These are phyloP conservation scores for Eimeria tenella DNA, from an alignment of 169 alveolate genomes.

Conservation along the genomic window DNA sequence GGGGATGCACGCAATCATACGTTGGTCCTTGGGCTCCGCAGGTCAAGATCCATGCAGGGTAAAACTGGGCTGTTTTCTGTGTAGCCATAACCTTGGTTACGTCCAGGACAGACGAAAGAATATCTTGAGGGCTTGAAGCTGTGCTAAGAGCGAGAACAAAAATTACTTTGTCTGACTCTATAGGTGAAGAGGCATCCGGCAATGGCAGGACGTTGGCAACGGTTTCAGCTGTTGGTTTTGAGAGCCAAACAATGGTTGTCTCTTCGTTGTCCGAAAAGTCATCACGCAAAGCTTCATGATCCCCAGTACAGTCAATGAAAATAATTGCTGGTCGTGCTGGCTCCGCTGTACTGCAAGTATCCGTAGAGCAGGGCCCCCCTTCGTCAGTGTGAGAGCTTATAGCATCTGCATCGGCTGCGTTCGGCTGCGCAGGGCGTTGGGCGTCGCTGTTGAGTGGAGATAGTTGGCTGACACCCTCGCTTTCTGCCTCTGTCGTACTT, in stretches of 20 bases:
- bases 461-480: background rate
- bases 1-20: constrained; percentile 19
- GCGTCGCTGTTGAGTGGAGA: background rate
- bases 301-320: constrained; percentile 8
- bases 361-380: constrained; percentile 28
- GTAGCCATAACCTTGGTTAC: constrained; percentile 21
- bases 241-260: background rate
- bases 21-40: constrained; percentile 60
- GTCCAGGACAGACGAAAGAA: constrained; percentile 18
- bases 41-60: constrained; percentile 29
- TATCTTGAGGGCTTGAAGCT: background rate
- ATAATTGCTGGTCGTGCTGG: constrained; percentile 23
- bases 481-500: background rate
- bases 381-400: background rate
- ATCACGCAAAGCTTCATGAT: background rate
- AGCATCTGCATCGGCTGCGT: background rate
- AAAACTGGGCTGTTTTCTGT: background rate
- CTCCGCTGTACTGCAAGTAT: background rate
- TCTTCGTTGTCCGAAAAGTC: background rate
- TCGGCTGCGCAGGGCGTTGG: background rate
- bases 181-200: constrained; percentile 1
- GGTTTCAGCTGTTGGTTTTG: background rate
- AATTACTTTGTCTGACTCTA: background rate
- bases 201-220: background rate
- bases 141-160: background rate